Conservation (phyloP, 495 filamentous ascomycete species). For the Penicillium steckii region DNA sequence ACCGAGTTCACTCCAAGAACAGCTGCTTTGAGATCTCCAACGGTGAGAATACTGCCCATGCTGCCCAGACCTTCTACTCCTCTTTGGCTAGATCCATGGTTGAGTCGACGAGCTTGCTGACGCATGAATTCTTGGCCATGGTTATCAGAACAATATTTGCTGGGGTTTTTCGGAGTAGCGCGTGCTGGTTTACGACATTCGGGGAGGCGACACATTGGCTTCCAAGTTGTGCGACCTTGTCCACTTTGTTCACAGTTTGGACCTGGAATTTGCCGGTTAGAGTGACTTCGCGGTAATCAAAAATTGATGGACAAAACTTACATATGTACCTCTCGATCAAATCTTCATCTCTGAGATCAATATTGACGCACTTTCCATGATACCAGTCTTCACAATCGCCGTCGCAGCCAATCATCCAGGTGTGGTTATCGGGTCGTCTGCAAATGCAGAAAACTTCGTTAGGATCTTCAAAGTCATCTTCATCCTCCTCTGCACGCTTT, state of each 20-base stretch:
- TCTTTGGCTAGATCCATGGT: constrained; percentile 20
- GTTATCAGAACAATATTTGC: constrained; percentile 71
- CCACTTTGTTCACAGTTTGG: constrained; percentile 57
- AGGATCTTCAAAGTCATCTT: constrained; percentile 47
- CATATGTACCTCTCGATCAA: constrained; percentile 72
- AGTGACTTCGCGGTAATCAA: background rate
- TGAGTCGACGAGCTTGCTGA: constrained; percentile 32
- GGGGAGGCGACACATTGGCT: constrained; percentile 62
- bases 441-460: constrained; percentile 67
- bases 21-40: constrained; percentile 56
- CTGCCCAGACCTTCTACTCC: constrained; percentile 47
- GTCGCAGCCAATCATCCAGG: constrained; percentile 76
- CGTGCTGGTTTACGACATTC: constrained; percentile 63
- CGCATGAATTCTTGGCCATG: constrained; percentile 61
- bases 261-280: constrained; percentile 31
- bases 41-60: constrained; percentile 56
- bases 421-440: constrained; percentile 67
- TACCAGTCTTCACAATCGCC: constrained; percentile 75
- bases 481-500: constrained; percentile 31
- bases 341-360: constrained; percentile 58
- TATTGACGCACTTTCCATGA: constrained; percentile 66
- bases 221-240: constrained; percentile 61
- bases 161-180: constrained; percentile 41
- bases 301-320: constrained; percentile 24
- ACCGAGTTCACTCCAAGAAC: constrained; percentile 45